A percentile compares a stretch with the other conserved stretches of the same genome.
phyloP scores from a whole-genome alignment of 306 rosid species.

The Vachellia pachyceras region DNA sequence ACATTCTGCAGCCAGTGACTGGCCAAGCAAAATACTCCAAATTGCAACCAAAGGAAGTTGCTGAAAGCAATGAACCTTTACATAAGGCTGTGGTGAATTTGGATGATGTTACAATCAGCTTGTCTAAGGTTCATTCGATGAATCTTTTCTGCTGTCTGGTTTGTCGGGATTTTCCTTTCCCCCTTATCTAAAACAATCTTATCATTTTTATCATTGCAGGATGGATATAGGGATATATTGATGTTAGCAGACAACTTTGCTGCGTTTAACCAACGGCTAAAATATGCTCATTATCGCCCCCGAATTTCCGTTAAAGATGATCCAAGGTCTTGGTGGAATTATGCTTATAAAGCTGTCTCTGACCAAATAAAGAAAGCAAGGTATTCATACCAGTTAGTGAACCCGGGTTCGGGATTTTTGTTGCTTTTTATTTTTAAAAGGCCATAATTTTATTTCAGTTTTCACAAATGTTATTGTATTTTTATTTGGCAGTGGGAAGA shows the following conservation, averaged over 20 bases:
- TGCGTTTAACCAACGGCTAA: constrained; percentile 88
- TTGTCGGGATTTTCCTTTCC: constrained; percentile 14
- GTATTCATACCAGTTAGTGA: constrained; percentile 48
- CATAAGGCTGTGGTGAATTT: constrained; percentile 88
- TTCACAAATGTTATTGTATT: constrained; percentile 31
- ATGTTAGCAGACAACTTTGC: constrained; percentile 93
- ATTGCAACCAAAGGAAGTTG: constrained; percentile 62
- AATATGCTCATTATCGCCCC: constrained; percentile 94
- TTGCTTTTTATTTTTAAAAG: neutral
- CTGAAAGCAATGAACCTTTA: constrained; percentile 74
- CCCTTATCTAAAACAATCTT: neutral
- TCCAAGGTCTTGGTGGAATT: constrained; percentile 92
- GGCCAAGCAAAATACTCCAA: constrained; percentile 88
- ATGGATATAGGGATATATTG: constrained; percentile 81
- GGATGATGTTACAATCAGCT: constrained; percentile 94
- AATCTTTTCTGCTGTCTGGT: constrained; percentile 19
- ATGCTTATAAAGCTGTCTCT: constrained; percentile 80
- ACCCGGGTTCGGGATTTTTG: neutral
- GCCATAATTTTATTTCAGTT: constrained; percentile 15
- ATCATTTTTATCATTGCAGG: constrained; percentile 56
- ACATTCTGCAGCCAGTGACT: constrained; percentile 86
- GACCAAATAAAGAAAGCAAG: constrained; percentile 95
- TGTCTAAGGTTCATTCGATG: constrained; percentile 72
- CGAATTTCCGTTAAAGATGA: constrained; percentile 70
- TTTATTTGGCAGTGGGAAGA: constrained; percentile 77